Percentiles rank a stretch among this genome's conserved stretches.
These are phyloP conservation scores for Phaeoacremonium minimum DNA, from an alignment of 2,329 filamentous ascomycete genomes.

Conservation along the genomic window DNA sequence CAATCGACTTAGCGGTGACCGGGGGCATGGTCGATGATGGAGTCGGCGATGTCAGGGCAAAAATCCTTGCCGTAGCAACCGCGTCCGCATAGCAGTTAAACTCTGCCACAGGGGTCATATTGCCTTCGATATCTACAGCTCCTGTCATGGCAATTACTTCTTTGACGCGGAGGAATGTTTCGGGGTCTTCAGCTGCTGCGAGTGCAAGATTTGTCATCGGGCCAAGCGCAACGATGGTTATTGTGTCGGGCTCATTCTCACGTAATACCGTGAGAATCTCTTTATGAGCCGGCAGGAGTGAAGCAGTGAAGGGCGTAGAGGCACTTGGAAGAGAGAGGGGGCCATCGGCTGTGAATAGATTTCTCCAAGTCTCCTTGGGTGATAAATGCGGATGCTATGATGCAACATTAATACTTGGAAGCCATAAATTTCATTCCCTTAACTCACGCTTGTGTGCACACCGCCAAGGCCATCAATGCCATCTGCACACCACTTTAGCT, in stretches of 20 bases:
- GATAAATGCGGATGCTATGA: slow-evolving; percentile 67
- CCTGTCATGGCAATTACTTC: slow-evolving; percentile 97
- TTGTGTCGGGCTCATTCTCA: slow-evolving; percentile 76
- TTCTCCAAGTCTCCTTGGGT: slow-evolving; percentile 69
- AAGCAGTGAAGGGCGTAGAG: slow-evolving; percentile 68
- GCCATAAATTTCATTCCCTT: slow-evolving; percentile 4
- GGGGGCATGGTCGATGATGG: slow-evolving; percentile 80
- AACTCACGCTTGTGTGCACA: slow-evolving; percentile 56
- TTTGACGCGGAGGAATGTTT: slow-evolving; percentile 82
- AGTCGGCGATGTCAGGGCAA: slow-evolving; percentile 68
- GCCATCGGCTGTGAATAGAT: slow-evolving; percentile 47
- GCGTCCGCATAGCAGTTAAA: slow-evolving; percentile 95
- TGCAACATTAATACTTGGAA: slow-evolving; percentile 3
- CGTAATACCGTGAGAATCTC: slow-evolving; percentile 85
- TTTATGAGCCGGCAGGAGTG: slow-evolving; percentile 69
- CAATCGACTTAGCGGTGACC: slow-evolving; percentile 47
- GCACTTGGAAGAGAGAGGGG: slow-evolving; percentile 34
- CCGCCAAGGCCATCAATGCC: slow-evolving; percentile 73
- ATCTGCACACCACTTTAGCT: too few species aligned
- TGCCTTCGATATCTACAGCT: slow-evolving; percentile 73
- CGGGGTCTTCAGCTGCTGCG: slow-evolving; percentile 82
- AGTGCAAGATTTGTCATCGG: slow-evolving; percentile 91
- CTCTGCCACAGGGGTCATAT: slow-evolving; percentile 80
- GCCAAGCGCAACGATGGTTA: slow-evolving; percentile 87
- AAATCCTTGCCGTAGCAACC: slow-evolving; percentile 71